Percentiles rank a stretch among this genome's conserved stretches.
Evolutionary conservation across 352 stramenopile genomes (phyloP).

Genomic region (Phytophthora boehmeriae): DNA sequence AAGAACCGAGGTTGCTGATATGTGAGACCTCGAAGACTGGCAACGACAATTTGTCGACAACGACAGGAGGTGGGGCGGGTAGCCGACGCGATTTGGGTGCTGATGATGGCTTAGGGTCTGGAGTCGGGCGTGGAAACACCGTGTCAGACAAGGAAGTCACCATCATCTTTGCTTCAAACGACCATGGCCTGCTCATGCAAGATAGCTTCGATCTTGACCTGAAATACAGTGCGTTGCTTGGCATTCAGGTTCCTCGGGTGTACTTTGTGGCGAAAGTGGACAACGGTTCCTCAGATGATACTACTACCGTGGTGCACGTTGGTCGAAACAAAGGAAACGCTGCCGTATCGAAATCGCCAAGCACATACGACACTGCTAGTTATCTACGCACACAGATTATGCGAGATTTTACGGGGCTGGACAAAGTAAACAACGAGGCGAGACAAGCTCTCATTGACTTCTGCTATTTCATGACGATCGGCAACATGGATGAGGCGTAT

Average conservation of each 20-base stretch:
- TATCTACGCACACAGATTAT: constrained; percentile 88
- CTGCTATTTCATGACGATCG: constrained; percentile 94
- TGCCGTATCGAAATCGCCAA: constrained; percentile 19
- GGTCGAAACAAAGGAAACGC: constrained; percentile 38
- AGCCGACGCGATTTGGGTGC: constrained; percentile 19
- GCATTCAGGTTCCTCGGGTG: constrained; percentile 83
- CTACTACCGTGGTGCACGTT: constrained; percentile 44
- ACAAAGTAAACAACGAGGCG: constrained; percentile 88
- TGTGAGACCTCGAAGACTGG: constrained; percentile 81
- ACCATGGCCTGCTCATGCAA: constrained; percentile 92
- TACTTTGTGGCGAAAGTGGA: constrained; percentile 74
- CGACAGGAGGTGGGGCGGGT: background rate
- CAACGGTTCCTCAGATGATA: constrained; percentile 41
- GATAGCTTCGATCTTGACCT: constrained; percentile 88
- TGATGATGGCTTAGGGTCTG: constrained; percentile 25
- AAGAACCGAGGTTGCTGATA: constrained; percentile 87
- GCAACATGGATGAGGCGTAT: constrained; percentile 97
- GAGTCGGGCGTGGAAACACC: constrained; percentile 24
- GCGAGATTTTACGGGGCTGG: constrained; percentile 93
- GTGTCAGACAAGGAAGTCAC: constrained; percentile 86
- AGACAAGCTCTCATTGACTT: constrained; percentile 94
- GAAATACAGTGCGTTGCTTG: constrained; percentile 83
- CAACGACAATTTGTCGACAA: constrained; percentile 25
- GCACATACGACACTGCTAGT: constrained; percentile 42
- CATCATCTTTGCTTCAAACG: constrained; percentile 92